Conservation (phyloP, 768 basidiomycete genomes). For the Auricularia heimuer region DNA sequence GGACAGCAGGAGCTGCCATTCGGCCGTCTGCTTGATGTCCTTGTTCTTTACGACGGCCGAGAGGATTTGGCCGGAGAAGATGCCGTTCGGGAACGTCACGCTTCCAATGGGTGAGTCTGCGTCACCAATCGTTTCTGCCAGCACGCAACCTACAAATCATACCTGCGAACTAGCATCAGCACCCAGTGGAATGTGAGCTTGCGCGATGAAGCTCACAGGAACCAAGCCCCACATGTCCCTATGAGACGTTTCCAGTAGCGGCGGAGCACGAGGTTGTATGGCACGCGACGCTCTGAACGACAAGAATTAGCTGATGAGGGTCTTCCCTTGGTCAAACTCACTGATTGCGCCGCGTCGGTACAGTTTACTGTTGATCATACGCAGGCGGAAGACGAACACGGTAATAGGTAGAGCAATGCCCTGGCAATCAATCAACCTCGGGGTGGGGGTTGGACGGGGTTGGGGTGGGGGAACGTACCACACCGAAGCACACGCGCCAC, state of each 20-base stretch:
- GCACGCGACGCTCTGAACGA: conserved; percentile 35
- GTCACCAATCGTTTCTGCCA: neutral
- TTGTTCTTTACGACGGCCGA: conserved; percentile 49
- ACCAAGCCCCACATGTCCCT: conserved; percentile 70
- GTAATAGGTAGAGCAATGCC: conserved; percentile 53
- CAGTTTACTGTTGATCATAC: conserved; percentile 60
- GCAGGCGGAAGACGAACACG: conserved; percentile 62
- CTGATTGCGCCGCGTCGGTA: conserved; percentile 58
- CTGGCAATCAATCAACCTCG: neutral
- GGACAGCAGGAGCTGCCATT: conserved; percentile 60
- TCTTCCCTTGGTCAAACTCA: conserved; percentile 18
- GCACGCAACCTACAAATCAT: neutral
- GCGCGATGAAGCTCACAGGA: conserved; percentile 9
- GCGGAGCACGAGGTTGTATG: conserved; percentile 49
- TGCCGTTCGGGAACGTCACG: conserved; percentile 63
- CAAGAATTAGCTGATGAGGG: conserved; percentile 4
- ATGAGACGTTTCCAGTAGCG: conserved; percentile 60
- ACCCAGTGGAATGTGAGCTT: too few relatives aligned
- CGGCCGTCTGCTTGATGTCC: conserved; percentile 49
- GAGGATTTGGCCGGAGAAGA: conserved; percentile 58
- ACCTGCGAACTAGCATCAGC: neutral
- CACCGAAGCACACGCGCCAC: conserved; percentile 58
- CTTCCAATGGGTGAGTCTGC: neutral
- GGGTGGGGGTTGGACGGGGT: neutral
- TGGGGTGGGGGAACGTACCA: conserved; percentile 13